Conservation (phyloP, 495 filamentous ascomycete species). For the Neurospora intermedia region DNA sequence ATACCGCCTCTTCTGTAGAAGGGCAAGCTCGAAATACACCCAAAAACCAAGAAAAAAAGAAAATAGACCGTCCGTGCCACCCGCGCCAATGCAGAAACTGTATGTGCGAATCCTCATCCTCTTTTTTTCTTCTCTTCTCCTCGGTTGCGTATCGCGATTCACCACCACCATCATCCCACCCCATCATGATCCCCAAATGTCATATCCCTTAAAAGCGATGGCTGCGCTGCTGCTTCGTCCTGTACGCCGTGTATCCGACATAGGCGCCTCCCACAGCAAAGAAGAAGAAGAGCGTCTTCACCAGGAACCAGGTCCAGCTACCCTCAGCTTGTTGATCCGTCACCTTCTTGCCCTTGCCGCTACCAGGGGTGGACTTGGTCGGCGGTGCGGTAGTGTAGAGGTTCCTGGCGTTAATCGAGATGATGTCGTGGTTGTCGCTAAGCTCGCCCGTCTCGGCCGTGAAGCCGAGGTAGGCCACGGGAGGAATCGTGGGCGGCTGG, state of each 20-base stretch:
- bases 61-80: background rate
- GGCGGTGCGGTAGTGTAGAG: slow-evolving; percentile 57
- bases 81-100: background rate
- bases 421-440: slow-evolving; percentile 95
- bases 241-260: slow-evolving; percentile 74
- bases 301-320: slow-evolving; percentile 87
- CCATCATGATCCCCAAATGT: background rate
- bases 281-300: slow-evolving; percentile 72
- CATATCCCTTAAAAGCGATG: slow-evolving; percentile 59
- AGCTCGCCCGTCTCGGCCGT: slow-evolving; percentile 93
- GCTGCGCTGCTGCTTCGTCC: slow-evolving; percentile 53
- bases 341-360: slow-evolving; percentile 28
- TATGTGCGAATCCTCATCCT: slow-evolving; percentile 1
- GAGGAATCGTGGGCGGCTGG: slow-evolving; percentile 67
- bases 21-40: background rate
- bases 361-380: slow-evolving; percentile 30
- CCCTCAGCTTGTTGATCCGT: slow-evolving; percentile 32
- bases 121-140: slow-evolving; percentile 1
- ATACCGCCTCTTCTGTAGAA: background rate
- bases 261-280: slow-evolving; percentile 62
- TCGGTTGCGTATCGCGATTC: slow-evolving; percentile 4
- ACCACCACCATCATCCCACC: background rate
- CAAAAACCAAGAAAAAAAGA: background rate
- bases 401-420: slow-evolving; percentile 78
- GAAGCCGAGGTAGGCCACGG: slow-evolving; percentile 90